Evolutionary conservation across 1,284 basidiomycete genomes (phyloP), one percentile per base, ranked within the genome.

Genomic region (Moesziomyces sp.): DNA sequence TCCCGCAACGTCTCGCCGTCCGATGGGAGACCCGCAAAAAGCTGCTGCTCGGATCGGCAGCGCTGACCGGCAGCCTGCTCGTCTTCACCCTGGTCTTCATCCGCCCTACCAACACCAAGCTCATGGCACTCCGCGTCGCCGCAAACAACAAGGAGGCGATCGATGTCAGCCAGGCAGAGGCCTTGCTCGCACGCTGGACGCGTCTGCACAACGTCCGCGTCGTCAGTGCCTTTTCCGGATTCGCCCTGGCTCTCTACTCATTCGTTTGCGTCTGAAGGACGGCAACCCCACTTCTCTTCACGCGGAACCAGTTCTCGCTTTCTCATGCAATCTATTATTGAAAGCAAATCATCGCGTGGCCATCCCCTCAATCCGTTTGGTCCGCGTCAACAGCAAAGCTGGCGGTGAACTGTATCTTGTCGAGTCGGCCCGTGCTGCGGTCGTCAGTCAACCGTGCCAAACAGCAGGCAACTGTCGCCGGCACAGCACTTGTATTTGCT

Each of bases 181-280:
- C 46, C 11, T 28, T 71, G 30, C 23, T 71, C 28, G 42, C 24
- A 5, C 53, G 23, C 28, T 71, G 68, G 68, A 60, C 68, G 6
- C 48, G 49, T 30, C 55, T 71, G 26, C 68, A 71, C 62, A 71
- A 71, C 34, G 62, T 71, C n/a, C 61, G 68, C 5, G 58, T 65
- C 1, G 51, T 30, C 5, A 48, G 58, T 26, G 62, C 68, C 19
- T 28, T 71, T 11, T 16, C 19, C 18, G 58, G 68, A 16, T 65
- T 70, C 23, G 52, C 43, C 11, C 47, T 62, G 4, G 67, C 52
- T 7, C 30, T 70, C n/a, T 63, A 52, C 43, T 51, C 67, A 2
- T 76, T 70, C 19, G 28, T 69, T 3, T 48, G 44, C 14, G 28
- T 61, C 14, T 67, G 30, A 30, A 8, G 2, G 30, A 8, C 30